A percentile compares a stretch with the other conserved stretches of the same genome.
Evolutionary conservation across 2,329 filamentous ascomycete genomes (phyloP).

Genomic region (Pseudogymnoascus sp.): DNA sequence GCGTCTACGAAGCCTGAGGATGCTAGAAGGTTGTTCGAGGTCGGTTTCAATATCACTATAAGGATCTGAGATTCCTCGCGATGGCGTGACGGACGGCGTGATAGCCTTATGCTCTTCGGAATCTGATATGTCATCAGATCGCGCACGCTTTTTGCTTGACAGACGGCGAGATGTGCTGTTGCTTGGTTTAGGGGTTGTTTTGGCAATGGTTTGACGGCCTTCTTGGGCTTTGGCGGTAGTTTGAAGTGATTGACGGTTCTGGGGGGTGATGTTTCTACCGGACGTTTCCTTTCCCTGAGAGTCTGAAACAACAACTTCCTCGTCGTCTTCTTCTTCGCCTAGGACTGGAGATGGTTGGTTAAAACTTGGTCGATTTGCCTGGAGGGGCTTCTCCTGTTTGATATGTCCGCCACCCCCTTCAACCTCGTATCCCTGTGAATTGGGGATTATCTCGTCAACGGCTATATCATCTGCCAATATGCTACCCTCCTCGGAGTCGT

Average conservation of each 20-base stretch:
- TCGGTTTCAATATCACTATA: constrained; percentile 2
- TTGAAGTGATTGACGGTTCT: neutral
- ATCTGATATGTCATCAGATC: neutral
- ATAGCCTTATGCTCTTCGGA: neutral
- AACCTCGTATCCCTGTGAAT: neutral
- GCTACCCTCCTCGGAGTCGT: neutral
- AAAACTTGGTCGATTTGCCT: neutral
- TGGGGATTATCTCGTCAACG: neutral
- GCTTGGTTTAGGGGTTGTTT: neutral
- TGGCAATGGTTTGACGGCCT: neutral
- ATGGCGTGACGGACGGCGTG: neutral
- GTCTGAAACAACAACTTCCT: neutral
- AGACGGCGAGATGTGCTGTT: neutral
- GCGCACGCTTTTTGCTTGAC: neutral
- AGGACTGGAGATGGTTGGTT: neutral
- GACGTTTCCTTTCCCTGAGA: neutral
- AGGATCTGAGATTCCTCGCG: neutral
- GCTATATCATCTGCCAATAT: neutral
- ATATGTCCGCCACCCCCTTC: neutral
- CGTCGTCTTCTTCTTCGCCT: neutral
- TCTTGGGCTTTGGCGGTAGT: neutral
- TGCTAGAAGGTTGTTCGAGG: neutral
- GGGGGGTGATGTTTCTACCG: neutral
- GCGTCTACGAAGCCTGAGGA: neutral
- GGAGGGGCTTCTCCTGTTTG: neutral